Conservation (phyloP, 805 yeast genomes). For the Nakazawaea sp. region DNA sequence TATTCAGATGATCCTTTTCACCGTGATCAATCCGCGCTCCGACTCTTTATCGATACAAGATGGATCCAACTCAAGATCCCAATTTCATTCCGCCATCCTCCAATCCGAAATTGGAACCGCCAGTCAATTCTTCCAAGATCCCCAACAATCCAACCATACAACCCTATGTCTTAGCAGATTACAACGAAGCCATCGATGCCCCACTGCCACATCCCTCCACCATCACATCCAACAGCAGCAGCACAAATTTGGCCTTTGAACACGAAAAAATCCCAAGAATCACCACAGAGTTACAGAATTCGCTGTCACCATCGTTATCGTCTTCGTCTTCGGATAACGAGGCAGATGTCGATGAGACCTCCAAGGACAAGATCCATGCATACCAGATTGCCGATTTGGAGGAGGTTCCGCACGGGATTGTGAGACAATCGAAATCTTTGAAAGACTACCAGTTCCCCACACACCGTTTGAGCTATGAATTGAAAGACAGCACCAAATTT, state of each 20-base stretch:
- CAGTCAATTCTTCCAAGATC: conserved; percentile 60
- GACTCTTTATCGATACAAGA: conserved; percentile 21
- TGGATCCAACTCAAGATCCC: conserved; percentile 95
- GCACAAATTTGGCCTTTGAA: background rate
- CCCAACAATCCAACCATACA: conserved; percentile 75
- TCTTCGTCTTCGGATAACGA: conserved; percentile 1
- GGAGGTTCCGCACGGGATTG: conserved; percentile 93
- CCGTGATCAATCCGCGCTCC: background rate
- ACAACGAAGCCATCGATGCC: conserved; percentile 64
- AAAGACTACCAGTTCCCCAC: conserved; percentile 76
- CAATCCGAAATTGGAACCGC: conserved; percentile 52
- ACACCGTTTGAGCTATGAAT: conserved; percentile 68
- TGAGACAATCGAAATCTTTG: conserved; percentile 73
- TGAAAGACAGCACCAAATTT: conserved; percentile 68
- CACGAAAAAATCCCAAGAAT: background rate
- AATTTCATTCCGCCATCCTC: conserved; percentile 82
- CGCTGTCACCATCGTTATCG: background rate
- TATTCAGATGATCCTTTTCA: too few relatives aligned
- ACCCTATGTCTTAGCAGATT: conserved; percentile 71
- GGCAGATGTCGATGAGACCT: background rate
- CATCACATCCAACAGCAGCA: background rate
- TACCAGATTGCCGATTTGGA: conserved; percentile 87
- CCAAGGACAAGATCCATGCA: conserved; percentile 35
- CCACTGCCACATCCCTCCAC: conserved; percentile 51
- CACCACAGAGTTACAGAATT: background rate